phyloP scores from a whole-genome alignment of 2,329 filamentous ascomycete genomes.

The Xylaria sp. region DNA sequence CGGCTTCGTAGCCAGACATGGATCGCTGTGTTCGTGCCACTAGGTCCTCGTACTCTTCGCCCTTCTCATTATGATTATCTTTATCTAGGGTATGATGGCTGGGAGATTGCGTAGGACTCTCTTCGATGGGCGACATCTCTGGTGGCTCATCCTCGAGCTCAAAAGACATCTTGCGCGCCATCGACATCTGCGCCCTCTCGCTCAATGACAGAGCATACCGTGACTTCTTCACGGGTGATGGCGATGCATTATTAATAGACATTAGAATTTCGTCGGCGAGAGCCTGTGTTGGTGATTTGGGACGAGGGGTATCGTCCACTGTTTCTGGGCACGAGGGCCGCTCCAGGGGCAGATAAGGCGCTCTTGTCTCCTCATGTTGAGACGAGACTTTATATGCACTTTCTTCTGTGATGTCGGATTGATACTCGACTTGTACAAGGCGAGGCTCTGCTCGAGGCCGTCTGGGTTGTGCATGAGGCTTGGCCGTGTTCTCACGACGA shows the following conservation, averaged over 20 bases:
- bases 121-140: slow-evolving; percentile 21
- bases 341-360: background rate
- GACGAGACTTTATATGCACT: background rate
- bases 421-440: background rate
- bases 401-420: background rate
- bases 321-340: background rate
- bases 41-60: slow-evolving; percentile 44
- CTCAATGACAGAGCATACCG: slow-evolving; percentile 59
- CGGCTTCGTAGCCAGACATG: slow-evolving; percentile 58
- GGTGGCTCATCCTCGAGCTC: slow-evolving; percentile 32
- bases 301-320: slow-evolving; percentile 14
- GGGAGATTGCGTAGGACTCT: slow-evolving; percentile 13
- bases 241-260: slow-evolving; percentile 50
- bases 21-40: slow-evolving; percentile 54
- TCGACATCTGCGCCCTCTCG: slow-evolving; percentile 76
- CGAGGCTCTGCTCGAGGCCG: slow-evolving; percentile 1
- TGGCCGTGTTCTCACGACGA: background rate
- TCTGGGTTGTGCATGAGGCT: slow-evolving; percentile 1
- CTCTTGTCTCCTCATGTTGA: slow-evolving; percentile 2
- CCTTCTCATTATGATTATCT: slow-evolving; percentile 19
- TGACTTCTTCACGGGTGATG: slow-evolving; percentile 51
- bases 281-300: slow-evolving; percentile 43
- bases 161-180: slow-evolving; percentile 49
- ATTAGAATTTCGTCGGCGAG: slow-evolving; percentile 53
- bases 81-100: slow-evolving; percentile 20